Evolutionary conservation across 108 stramenopile genomes (phyloP).

Genomic region (Skeletonema potamos): DNA sequence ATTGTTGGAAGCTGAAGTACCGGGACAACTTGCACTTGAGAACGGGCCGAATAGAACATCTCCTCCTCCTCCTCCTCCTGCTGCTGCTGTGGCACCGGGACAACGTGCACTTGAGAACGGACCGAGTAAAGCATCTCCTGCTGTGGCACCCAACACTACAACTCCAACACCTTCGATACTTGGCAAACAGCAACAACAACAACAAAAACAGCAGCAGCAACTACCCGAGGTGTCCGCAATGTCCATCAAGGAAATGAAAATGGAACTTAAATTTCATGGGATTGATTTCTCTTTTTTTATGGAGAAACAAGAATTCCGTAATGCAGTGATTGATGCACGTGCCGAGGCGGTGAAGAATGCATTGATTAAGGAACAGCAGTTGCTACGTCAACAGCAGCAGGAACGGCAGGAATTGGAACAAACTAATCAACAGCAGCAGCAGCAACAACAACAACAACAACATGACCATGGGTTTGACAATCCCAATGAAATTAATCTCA

Average conservation of each 20-base stretch:
- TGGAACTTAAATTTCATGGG: conserved; percentile 5
- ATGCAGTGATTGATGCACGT: conserved; percentile 12
- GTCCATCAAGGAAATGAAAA: conserved; percentile 32
- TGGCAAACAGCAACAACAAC: too few species aligned
- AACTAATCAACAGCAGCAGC: background rate
- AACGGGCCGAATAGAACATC: too few species aligned
- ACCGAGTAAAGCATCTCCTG: too few species aligned
- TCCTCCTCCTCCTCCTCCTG: too few species aligned
- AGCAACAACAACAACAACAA: background rate
- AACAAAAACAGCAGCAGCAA: background rate
- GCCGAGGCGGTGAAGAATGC: conserved; percentile 1
- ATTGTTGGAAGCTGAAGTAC: background rate
- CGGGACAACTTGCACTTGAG: background rate
- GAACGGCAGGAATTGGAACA: too few species aligned
- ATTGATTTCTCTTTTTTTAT: conserved; percentile 10
- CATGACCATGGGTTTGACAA: background rate
- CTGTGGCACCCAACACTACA: background rate
- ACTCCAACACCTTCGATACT: background rate
- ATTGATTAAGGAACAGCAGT: background rate
- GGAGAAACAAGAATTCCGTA: conserved; percentile 25
- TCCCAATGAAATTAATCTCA: background rate
- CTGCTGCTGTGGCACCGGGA: background rate
- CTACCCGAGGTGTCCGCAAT: conserved; percentile 4
- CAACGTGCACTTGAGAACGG: background rate
- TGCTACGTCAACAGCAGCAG: background rate